Conservation (phyloP, 148 eudicot genomes). For the Chenopodium formosanum region DNA sequence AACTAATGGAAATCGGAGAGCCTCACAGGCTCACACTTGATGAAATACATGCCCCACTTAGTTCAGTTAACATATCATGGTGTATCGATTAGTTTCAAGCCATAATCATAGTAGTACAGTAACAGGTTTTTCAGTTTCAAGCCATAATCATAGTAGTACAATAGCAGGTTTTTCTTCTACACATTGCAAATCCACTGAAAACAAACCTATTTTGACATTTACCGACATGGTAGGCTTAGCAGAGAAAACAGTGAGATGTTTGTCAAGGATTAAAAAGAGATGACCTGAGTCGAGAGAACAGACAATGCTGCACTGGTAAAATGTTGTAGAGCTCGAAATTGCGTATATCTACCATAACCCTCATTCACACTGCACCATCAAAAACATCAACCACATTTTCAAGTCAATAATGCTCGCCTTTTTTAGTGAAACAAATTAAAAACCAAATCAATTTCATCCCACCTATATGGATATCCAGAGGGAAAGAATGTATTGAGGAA, state of each 20-base stretch:
- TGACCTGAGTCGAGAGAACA: slow-evolving; percentile 97
- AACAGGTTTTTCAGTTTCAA: neutral
- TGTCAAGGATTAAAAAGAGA: slow-evolving; percentile 29
- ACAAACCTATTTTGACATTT: neutral
- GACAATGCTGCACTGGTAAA: slow-evolving; percentile 89
- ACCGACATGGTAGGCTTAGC: no score
- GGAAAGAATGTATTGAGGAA: slow-evolving; percentile 86
- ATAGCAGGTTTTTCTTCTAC: neutral
- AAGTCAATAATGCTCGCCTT: neutral
- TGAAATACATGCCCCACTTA: neutral
- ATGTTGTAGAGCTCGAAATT: slow-evolving; percentile 91
- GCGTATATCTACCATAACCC: slow-evolving; percentile 93
- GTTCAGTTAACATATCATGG: neutral
- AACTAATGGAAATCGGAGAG: neutral
- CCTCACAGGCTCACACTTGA: neutral
- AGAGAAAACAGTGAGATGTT: neutral
- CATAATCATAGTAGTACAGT: neutral
- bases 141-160: neutral
- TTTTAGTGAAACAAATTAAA: neutral
- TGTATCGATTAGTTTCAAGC: neutral
- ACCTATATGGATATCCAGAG: slow-evolving; percentile 98
- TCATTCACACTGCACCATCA: slow-evolving; percentile 79
- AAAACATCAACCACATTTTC: slow-evolving; percentile 6
- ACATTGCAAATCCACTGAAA: neutral
- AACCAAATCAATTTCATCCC: slow-evolving; percentile 3